Evolutionary conservation across 2,329 filamentous ascomycete genomes (phyloP).

Genomic region (Colletotrichum costaricense): DNA sequence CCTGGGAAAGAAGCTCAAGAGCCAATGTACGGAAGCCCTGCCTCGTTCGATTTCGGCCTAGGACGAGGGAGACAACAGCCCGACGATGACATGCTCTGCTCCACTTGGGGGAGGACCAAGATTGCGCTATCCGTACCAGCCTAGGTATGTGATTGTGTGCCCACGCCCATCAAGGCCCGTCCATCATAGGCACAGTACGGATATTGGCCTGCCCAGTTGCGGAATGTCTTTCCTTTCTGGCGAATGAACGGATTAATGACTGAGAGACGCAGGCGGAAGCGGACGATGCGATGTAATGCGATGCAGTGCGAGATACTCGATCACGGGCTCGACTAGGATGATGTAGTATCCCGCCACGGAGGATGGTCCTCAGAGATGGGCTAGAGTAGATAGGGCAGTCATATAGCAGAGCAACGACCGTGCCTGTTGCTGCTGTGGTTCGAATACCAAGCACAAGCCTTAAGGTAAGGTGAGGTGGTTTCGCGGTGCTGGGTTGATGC

Average conservation of each 20-base stretch:
- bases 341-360: conserved; percentile 14
- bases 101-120: not conserved
- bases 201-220: not conserved
- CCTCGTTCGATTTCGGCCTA: conserved; percentile 24
- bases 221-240: not conserved
- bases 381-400: conserved; percentile 8
- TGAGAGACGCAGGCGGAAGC: not conserved
- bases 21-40: conserved; percentile 31
- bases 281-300: not conserved
- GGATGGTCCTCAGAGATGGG: conserved; percentile 19
- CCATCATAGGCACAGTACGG: not conserved
- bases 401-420: conserved; percentile 5
- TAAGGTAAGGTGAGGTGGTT: not conserved
- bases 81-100: conserved; percentile 33
- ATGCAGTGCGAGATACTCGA: not conserved
- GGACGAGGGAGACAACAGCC: conserved; percentile 11
- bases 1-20: conserved; percentile 16
- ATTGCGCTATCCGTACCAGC: not conserved
- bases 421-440: conserved; percentile 17
- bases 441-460: not conserved
- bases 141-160: not conserved
- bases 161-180: not conserved
- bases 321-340: conserved; percentile 3
- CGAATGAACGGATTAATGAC: not conserved
- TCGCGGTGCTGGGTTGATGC: conserved; percentile 15